phyloP scores from a whole-genome alignment of 371 early-diverging fungal genomes.

The Apophysomyces trapeziformis region DNA sequence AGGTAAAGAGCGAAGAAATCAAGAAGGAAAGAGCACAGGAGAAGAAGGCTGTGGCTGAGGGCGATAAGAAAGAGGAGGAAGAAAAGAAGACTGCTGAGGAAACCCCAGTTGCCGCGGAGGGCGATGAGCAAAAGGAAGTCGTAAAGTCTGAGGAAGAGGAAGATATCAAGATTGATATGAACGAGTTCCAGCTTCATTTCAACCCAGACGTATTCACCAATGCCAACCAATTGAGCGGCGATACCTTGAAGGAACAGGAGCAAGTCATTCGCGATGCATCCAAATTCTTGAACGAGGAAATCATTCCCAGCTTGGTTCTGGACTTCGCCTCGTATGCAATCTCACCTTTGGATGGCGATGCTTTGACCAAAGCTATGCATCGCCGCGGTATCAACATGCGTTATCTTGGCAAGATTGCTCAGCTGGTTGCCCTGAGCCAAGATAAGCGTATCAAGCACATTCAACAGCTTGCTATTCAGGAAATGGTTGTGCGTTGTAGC shows the following conservation, averaged over 20 bases:
- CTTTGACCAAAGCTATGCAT: constrained; percentile 86
- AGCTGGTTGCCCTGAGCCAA: constrained; percentile 60
- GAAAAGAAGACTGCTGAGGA: constrained; percentile 23
- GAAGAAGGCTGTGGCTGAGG: constrained; percentile 29
- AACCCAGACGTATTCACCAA: constrained; percentile 83
- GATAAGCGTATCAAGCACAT: constrained; percentile 63
- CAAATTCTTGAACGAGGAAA: constrained; percentile 71
- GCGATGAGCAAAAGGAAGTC: constrained; percentile 42
- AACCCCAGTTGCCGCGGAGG: constrained; percentile 20
- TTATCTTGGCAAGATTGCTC: constrained; percentile 82
- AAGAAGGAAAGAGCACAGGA: constrained; percentile 59
- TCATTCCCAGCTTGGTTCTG: constrained; percentile 74
- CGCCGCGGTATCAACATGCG: constrained; percentile 97
- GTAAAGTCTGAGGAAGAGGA: constrained; percentile 48
- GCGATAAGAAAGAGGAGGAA: constrained; percentile 26
- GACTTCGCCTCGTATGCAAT: constrained; percentile 77
- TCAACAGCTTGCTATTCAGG: constrained; percentile 64
- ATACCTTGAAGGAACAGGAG: constrained; percentile 47
- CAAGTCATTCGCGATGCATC: constrained; percentile 76
- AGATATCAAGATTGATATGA: constrained; percentile 57
- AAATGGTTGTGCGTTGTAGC: constrained; percentile 86
- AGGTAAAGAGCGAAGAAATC: constrained; percentile 60
- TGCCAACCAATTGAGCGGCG: constrained; percentile 42
- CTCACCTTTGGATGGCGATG: constrained; percentile 82
- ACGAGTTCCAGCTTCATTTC: constrained; percentile 75